Conservation (phyloP, 2,329 filamentous ascomycete genomes). For the Fusarium armeniacum region DNA sequence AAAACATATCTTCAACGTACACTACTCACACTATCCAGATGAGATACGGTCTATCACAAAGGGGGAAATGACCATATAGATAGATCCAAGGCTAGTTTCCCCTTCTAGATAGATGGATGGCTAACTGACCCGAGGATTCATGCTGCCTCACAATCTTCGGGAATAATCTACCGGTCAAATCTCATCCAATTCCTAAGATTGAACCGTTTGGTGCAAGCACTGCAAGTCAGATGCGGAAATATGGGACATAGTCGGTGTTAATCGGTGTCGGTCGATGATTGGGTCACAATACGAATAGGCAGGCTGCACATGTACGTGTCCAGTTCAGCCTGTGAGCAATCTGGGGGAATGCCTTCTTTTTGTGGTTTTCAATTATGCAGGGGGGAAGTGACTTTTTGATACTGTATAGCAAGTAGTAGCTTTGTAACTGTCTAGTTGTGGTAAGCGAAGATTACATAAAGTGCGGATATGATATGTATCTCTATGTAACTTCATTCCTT, state of each 20-base stretch:
- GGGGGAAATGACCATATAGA: constrained; percentile 5
- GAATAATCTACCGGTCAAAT: background rate
- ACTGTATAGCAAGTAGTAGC: background rate
- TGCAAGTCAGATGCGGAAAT: constrained; percentile 1
- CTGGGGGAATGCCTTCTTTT: background rate
- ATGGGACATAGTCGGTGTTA: constrained; percentile 4
- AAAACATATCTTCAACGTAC: constrained; percentile 6
- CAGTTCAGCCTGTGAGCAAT: constrained; percentile 1
- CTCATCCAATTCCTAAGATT: background rate
- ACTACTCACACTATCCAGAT: constrained; percentile 1
- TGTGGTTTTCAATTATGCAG: background rate
- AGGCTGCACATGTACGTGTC: background rate
- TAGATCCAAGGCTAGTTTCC: background rate
- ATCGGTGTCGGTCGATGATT: constrained; percentile 1
- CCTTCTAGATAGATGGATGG: constrained; percentile 1
- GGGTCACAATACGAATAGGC: background rate
- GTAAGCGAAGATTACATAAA: background rate
- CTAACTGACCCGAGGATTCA: constrained; percentile 4
- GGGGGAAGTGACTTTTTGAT: background rate
- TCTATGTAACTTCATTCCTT: background rate
- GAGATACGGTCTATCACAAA: background rate
- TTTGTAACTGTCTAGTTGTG: background rate
- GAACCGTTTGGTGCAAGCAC: background rate
- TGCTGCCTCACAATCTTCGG: constrained; percentile 1
- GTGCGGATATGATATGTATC: background rate